Base-by-base conservation (phyloP, 345 rosid genomes). In the Syzygium oleosum region DNA sequence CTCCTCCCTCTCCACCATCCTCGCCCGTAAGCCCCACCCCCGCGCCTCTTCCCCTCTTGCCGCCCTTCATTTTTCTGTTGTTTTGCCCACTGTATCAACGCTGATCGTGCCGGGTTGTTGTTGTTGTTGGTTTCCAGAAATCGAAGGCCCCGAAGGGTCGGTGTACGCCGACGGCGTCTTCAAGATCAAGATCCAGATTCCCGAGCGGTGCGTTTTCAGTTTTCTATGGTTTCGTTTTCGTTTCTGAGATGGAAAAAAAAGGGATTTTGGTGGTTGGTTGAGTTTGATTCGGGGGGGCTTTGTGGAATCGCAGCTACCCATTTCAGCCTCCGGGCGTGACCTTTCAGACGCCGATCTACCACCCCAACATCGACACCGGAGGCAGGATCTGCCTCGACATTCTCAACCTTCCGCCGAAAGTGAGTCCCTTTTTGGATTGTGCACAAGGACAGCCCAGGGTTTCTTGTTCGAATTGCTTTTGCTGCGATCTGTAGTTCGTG, bases 351-450 rank as follows among this genome's bases (percentile, higher is more conserved):
- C 98, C 97, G 38, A 93, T 97, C 85, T 95, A 97, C 88, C 98
- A 95, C 27, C 97, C 98, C 2, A 97, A 97, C 87, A 95, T 97
- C 21, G 99, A 97, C 78, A 94, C 89, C 16, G 94, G 97, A 49
- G 99, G 99, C 85, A 92, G 98, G 85, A 95, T 97, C 90, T 97
- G 98, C 94, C 97, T 97, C 49, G 99, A 97, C 90, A 95, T 97
- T 87, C 94, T 97, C 59, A 95, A 95, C 93, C 97, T 95, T 87
- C 99, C 99, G 41, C 97, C 98, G 27, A 95, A 97, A 96, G 98
- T 94, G 85, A 88, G 84, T 43, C 58, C 16, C 27, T 21, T 54
- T 59, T 12, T 49, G 0, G 41, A 17, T 51, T 5, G 1, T 19
- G 85, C n/a, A 9, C 77, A 2, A 0, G 38, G 77, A 63, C 41